phyloP scores from a whole-genome alignment of 495 filamentous ascomycete species.

The Aspergillus ostianus region DNA sequence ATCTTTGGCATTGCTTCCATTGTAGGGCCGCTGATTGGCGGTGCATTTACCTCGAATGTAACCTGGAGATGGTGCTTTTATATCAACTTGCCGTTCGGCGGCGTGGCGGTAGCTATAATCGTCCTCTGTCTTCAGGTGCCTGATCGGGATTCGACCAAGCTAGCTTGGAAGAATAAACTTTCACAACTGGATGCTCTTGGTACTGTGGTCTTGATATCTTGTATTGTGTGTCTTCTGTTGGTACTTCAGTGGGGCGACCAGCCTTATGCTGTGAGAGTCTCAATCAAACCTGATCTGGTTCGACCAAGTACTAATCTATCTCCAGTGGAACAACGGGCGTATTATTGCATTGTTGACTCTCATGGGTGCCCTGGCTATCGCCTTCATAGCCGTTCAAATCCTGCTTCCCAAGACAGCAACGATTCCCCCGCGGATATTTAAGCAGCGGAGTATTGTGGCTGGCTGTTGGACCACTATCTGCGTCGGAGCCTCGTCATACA shows the following conservation, averaged over 20 bases:
- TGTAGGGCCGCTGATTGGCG: conserved; percentile 42
- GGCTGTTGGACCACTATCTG: conserved; percentile 17
- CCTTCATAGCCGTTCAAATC: conserved; percentile 25
- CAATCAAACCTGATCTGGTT: not conserved
- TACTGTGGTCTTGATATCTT: not conserved
- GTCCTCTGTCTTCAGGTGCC: not conserved
- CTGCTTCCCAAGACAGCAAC: conserved; percentile 28
- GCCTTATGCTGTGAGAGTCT: conserved; percentile 19
- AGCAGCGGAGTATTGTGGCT: conserved; percentile 25
- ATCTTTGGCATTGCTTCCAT: conserved; percentile 58
- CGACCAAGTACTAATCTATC: not conserved
- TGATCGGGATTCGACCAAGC: not conserved
- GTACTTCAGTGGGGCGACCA: conserved; percentile 46
- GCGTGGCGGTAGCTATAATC: conserved; percentile 24
- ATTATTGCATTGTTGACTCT: conserved; percentile 39
- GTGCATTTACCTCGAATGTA: conserved; percentile 41
- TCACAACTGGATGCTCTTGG: not conserved
- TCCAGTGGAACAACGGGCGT: conserved; percentile 29
- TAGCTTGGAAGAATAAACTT: not conserved
- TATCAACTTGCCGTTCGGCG: conserved; percentile 49
- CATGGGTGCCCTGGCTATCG: conserved; percentile 24
- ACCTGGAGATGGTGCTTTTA: conserved; percentile 57
- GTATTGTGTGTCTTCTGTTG: conserved; percentile 38
- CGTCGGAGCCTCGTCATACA: conserved; percentile 7
- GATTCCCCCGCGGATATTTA: conserved; percentile 33